phyloP scores from a whole-genome alignment of 2,329 filamentous ascomycete species.

The Penicillium sp. region DNA sequence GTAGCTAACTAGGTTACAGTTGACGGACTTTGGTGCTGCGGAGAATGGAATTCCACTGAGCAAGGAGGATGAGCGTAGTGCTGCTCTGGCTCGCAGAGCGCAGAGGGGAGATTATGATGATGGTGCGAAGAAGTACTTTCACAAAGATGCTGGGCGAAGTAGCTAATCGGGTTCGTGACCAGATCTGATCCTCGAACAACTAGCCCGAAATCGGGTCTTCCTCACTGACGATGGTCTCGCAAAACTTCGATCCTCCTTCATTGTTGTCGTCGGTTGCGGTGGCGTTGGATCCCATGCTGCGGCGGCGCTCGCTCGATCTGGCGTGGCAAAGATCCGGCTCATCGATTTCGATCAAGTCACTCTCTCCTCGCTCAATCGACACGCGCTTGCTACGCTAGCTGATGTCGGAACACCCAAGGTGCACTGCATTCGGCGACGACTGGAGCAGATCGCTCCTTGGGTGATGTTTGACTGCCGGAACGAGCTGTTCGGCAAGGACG shows the following conservation, averaged over 20 bases:
- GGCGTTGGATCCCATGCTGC: constrained; percentile 93
- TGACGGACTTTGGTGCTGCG: constrained; percentile 52
- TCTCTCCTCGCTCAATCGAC: neutral
- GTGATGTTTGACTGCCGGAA: constrained; percentile 82
- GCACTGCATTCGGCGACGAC: constrained; percentile 71
- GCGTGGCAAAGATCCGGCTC: neutral
- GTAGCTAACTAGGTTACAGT: constrained; percentile 42
- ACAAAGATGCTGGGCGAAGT: neutral
- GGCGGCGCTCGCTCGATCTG: constrained; percentile 82
- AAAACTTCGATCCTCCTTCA: constrained; percentile 76
- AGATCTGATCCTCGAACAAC: constrained; percentile 90
- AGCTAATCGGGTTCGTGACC: neutral
- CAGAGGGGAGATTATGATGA: constrained; percentile 66
- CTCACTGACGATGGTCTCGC: constrained; percentile 77
- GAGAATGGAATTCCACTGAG: constrained; percentile 31
- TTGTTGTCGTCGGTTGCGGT: constrained; percentile 89
- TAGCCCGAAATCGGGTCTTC: constrained; percentile 90
- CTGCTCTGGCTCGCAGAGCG: constrained; percentile 59
- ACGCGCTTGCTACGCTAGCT: constrained; percentile 57
- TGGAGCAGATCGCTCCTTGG: constrained; percentile 90
- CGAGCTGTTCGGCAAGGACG: constrained; percentile 73
- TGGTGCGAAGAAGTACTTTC: constrained; percentile 36
- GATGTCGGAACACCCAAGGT: constrained; percentile 95
- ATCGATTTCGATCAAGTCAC: constrained; percentile 2
- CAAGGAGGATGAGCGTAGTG: constrained; percentile 59